Percentiles rank a stretch among this genome's conserved stretches.
Evolutionary conservation across 768 basidiomycete genomes (phyloP).

Genomic region (Suillus discolor): DNA sequence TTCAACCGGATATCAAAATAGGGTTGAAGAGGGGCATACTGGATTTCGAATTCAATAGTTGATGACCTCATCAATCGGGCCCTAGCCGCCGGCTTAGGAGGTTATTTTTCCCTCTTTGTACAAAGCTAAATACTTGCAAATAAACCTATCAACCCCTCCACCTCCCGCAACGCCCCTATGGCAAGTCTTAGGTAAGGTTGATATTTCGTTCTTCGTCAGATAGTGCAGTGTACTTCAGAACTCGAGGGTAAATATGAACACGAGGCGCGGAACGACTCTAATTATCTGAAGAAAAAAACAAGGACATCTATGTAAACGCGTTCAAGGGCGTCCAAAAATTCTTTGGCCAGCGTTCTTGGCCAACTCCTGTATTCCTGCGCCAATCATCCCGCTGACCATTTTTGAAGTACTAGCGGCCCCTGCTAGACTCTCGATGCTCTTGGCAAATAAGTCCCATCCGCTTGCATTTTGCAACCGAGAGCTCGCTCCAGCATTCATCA

Average conservation of each 20-base stretch:
- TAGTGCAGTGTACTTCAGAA: neutral
- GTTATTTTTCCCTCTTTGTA: too few species aligned
- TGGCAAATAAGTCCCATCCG: constrained; percentile 38
- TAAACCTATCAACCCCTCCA: too few species aligned
- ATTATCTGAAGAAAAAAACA: neutral
- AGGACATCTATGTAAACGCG: neutral
- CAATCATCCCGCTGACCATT: constrained; percentile 31
- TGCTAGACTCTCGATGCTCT: constrained; percentile 47
- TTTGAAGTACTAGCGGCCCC: constrained; percentile 36
- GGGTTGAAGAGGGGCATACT: neutral
- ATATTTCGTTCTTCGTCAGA: too few species aligned
- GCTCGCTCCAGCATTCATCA: constrained; percentile 73
- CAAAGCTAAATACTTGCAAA: too few species aligned
- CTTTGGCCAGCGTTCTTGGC: constrained; percentile 13
- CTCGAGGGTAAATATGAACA: neutral
- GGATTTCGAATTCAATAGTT: neutral
- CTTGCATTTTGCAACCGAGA: constrained; percentile 23
- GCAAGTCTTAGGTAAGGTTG: too few species aligned
- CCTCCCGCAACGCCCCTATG: too few species aligned
- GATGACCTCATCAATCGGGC: too few species aligned
- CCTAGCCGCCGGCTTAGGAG: too few species aligned
- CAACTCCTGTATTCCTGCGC: constrained; percentile 33
- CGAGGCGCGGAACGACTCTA: neutral
- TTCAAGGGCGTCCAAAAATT: neutral
- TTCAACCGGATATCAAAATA: neutral